phyloP scores from a whole-genome alignment of 208 protist genomes.

The Naegleria lovaniensis region DNA sequence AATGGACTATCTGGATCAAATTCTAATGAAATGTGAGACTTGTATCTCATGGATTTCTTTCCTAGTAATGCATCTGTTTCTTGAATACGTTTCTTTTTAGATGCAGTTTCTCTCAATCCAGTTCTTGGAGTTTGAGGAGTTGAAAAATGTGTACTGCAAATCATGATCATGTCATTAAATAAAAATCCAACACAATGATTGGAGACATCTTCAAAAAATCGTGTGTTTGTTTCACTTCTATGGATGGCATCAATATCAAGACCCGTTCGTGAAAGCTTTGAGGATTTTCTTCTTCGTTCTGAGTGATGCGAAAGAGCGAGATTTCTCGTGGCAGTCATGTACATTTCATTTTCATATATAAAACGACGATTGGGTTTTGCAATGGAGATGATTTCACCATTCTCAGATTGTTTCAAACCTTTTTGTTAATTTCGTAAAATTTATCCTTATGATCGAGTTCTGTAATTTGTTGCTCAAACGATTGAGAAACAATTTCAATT shows the following conservation, averaged over 20 bases:
- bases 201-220: neutral
- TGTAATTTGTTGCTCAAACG: neutral
- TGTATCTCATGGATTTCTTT: neutral
- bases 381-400: neutral
- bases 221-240: neutral
- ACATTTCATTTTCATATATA: neutral
- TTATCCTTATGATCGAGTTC: neutral
- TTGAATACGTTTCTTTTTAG: neutral
- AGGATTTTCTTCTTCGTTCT: neutral
- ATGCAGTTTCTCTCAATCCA: neutral
- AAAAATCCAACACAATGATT: neutral
- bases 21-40: neutral
- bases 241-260: neutral
- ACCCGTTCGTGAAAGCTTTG: neutral
- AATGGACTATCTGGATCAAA: neutral
- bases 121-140: neutral
- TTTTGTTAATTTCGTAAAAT: neutral
- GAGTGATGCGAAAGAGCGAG: neutral
- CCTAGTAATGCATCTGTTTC: neutral
- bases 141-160: neutral
- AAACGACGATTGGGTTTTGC: neutral
- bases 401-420: neutral
- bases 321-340: neutral
- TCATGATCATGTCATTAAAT: neutral
- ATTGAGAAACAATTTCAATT: neutral